These are phyloP conservation scores for Lophium mytilinum DNA, from an alignment of 495 filamentous ascomycete species.

Conservation along the genomic window DNA sequence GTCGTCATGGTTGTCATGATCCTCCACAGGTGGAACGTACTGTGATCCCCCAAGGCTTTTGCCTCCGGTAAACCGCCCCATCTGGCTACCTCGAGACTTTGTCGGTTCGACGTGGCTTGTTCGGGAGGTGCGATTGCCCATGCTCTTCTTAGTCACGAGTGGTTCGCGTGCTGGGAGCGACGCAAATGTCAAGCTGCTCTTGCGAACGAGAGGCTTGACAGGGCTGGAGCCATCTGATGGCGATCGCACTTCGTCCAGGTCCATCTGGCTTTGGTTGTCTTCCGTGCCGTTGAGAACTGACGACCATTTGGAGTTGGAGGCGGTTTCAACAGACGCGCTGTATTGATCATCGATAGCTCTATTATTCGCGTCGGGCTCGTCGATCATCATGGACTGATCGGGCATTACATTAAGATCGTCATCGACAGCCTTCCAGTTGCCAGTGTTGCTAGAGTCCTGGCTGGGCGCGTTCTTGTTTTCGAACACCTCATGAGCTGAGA, in stretches of 20 bases:
- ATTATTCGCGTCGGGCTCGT: neutral
- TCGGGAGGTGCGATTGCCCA: slow-evolving; percentile 62
- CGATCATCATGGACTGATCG: neutral
- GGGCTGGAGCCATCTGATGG: slow-evolving; percentile 57
- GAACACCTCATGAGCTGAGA: slow-evolving; percentile 57
- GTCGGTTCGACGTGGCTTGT: slow-evolving; percentile 71
- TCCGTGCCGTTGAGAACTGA: slow-evolving; percentile 2
- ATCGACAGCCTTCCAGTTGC: slow-evolving; percentile 9
- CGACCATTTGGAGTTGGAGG: slow-evolving; percentile 1
- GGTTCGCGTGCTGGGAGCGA: slow-evolving; percentile 87
- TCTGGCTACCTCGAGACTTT: slow-evolving; percentile 50
- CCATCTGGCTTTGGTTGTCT: slow-evolving; percentile 33
- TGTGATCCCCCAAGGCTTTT: slow-evolving; percentile 44
- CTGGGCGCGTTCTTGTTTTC: slow-evolving; percentile 28
- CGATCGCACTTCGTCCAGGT: slow-evolving; percentile 49
- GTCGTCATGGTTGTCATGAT: slow-evolving; percentile 46
- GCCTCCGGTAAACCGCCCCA: slow-evolving; percentile 54
- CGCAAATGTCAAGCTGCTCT: slow-evolving; percentile 90
- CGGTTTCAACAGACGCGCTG: slow-evolving; percentile 8
- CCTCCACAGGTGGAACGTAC: slow-evolving; percentile 39
- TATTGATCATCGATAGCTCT: slow-evolving; percentile 6
- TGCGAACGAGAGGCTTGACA: slow-evolving; percentile 59
- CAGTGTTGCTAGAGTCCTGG: slow-evolving; percentile 7
- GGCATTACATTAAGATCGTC: neutral
- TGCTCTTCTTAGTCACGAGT: slow-evolving; percentile 66